Evolutionary conservation across 2,329 filamentous ascomycete species (phyloP).

Genomic region (Fusarium fujikuroi): DNA sequence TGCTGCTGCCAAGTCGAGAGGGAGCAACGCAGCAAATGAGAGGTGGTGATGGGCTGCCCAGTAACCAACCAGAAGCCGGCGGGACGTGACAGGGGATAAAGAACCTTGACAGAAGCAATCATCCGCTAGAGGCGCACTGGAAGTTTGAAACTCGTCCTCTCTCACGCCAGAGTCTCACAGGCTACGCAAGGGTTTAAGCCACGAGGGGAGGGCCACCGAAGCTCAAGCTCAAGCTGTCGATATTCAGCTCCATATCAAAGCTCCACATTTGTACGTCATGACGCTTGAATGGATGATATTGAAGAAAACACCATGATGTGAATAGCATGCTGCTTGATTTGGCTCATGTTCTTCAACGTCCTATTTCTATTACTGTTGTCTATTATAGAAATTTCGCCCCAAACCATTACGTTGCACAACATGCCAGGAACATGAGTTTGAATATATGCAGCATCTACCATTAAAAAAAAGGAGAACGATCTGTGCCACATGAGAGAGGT

Average conservation of each 20-base stretch:
- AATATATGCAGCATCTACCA: neutral
- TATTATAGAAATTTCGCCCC: neutral
- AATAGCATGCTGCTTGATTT: neutral
- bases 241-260: slow-evolving; percentile 4
- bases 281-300: neutral
- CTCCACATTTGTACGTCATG: slow-evolving; percentile 32
- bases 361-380: neutral
- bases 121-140: slow-evolving; percentile 29
- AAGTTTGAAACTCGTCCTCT: slow-evolving; percentile 11
- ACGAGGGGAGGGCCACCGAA: slow-evolving; percentile 5
- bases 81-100: slow-evolving; percentile 15
- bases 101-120: slow-evolving; percentile 34
- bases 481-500: neutral
- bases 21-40: slow-evolving; percentile 30
- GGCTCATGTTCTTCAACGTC: neutral
- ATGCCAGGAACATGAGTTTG: neutral
- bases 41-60: slow-evolving; percentile 10
- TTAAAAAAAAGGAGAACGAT: neutral
- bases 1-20: slow-evolving; percentile 40
- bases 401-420: neutral
- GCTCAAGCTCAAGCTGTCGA: slow-evolving; percentile 18
- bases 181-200: slow-evolving; percentile 35
- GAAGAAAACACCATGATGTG: neutral
- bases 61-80: slow-evolving; percentile 38
- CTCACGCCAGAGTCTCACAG: neutral